Percentiles rank a stretch among this genome's conserved stretches.
Evolutionary conservation across 176 grass and related monocot species (phyloP).

Genomic region (Tuctoria greenei): DNA sequence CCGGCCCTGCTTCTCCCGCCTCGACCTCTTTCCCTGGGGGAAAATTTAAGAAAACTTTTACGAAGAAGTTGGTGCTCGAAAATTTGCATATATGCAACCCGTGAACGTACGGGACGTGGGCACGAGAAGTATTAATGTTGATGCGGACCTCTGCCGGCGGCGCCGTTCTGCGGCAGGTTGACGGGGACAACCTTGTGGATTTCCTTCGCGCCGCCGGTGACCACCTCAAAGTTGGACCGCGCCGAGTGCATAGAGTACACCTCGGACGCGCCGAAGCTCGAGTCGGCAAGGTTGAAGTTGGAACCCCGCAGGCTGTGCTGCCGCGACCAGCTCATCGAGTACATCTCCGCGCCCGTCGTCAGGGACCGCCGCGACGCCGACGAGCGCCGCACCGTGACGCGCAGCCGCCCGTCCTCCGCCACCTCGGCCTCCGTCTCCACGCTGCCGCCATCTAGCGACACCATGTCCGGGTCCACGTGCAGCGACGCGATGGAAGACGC

Average conservation of each 20-base stretch:
- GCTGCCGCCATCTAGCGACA: slow-evolving; percentile 59
- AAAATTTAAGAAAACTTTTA: neutral
- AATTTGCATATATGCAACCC: slow-evolving; percentile 21
- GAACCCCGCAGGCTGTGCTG: slow-evolving; percentile 81
- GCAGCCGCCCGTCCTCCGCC: slow-evolving; percentile 59
- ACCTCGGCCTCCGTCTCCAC: slow-evolving; percentile 67
- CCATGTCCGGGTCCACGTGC: slow-evolving; percentile 60
- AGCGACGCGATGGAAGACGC: slow-evolving; percentile 67
- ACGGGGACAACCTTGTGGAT: slow-evolving; percentile 83
- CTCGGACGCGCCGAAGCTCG: slow-evolving; percentile 68
- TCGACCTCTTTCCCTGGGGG: slow-evolving; percentile 31
- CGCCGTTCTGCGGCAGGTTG: slow-evolving; percentile 56
- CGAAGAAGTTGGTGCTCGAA: neutral
- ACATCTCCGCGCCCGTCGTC: slow-evolving; percentile 81
- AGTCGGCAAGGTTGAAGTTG: slow-evolving; percentile 84
- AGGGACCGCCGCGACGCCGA: slow-evolving; percentile 62
- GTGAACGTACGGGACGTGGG: slow-evolving; percentile 15
- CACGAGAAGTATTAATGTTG: slow-evolving; percentile 1
- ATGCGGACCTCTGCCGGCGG: slow-evolving; percentile 58
- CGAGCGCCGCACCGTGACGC: slow-evolving; percentile 69
- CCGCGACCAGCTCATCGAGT: slow-evolving; percentile 79
- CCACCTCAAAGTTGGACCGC: slow-evolving; percentile 84
- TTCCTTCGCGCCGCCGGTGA: slow-evolving; percentile 69
- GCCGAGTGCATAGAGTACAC: slow-evolving; percentile 72
- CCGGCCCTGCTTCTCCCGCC: slow-evolving; percentile 30